Conservation (phyloP, 2,329 filamentous ascomycete genomes). For the Aspergillus sp. region DNA sequence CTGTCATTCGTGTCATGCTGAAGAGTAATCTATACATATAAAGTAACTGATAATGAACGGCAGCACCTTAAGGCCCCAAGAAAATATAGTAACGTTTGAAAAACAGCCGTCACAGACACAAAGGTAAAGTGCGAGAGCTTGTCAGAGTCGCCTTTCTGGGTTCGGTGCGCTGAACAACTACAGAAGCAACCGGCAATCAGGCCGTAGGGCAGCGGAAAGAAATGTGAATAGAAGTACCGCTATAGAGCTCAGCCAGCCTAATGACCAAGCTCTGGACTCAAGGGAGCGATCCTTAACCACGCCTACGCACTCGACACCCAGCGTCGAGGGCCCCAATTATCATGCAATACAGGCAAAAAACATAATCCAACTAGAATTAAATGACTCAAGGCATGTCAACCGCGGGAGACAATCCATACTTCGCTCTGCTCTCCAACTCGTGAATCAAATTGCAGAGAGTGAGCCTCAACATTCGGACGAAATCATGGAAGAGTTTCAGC, state of each 20-base stretch:
- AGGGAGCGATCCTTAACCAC: background rate
- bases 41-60: background rate
- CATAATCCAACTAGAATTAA: conserved; percentile 28
- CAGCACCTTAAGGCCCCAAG: no score
- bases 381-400: conserved; percentile 19
- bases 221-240: no score
- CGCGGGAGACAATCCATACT: conserved; percentile 23
- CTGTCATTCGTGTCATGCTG: conserved; percentile 2
- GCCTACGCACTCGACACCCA: background rate
- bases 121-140: no score
- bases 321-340: conserved; percentile 22
- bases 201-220: no score
- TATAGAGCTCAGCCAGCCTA: no score
- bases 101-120: no score
- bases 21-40: background rate
- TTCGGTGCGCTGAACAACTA: no score
- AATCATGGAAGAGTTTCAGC: background rate
- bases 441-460: conserved; percentile 20
- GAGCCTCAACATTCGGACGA: background rate
- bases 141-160: no score
- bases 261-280: background rate
- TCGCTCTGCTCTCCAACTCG: conserved; percentile 24
- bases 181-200: no score
- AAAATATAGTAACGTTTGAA: no score
- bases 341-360: conserved; percentile 27